Evolutionary conservation across 176 grass and related monocot species (phyloP).

Genomic region (Leersia perrieri): DNA sequence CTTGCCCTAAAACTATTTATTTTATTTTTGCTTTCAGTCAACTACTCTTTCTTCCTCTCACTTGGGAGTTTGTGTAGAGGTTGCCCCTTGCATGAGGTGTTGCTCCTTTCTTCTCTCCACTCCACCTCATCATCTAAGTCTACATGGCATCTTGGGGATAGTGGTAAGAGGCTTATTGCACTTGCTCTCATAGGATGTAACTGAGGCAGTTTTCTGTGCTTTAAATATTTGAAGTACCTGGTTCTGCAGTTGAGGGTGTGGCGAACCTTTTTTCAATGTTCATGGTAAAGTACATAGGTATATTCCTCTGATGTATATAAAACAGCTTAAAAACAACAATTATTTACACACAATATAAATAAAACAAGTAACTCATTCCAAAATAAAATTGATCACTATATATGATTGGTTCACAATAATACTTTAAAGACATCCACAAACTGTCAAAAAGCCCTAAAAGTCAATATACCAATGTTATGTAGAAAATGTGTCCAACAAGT

Average conservation of each 20-base stretch:
- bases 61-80: too few species aligned
- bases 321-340: too few species aligned
- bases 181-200: not conserved
- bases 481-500: not conserved
- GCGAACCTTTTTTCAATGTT: not conserved
- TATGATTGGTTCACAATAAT: not conserved
- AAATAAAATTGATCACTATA: not conserved
- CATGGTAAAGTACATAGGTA: not conserved
- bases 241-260: not conserved
- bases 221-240: not conserved
- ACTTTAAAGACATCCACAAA: not conserved
- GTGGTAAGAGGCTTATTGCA: too few species aligned
- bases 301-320: not conserved
- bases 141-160: too few species aligned
- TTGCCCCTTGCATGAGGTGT: too few species aligned
- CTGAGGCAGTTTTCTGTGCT: not conserved
- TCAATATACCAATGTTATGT: not conserved
- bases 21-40: too few species aligned
- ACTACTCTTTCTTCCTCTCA: too few species aligned
- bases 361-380: too few species aligned
- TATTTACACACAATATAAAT: too few species aligned
- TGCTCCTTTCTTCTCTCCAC: too few species aligned
- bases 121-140: too few species aligned
- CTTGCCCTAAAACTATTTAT: too few species aligned
- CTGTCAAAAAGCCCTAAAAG: not conserved